Base-by-base conservation (phyloP, 2,329 filamentous ascomycete genomes). In the Colletotrichum ledebouriae region DNA sequence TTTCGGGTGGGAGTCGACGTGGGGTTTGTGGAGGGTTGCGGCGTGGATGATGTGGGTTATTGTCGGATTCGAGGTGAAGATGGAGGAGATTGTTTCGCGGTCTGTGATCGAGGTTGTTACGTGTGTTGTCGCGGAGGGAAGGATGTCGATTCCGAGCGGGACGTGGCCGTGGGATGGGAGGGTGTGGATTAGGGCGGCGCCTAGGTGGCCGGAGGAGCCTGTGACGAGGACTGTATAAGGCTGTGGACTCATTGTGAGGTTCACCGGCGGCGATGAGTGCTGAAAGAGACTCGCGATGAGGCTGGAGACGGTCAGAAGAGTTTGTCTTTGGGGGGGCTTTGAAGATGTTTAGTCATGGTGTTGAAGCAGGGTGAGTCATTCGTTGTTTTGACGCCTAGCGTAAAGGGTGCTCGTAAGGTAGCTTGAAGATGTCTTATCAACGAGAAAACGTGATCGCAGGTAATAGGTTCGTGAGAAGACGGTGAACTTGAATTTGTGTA, bases 21-120 rank as follows among this genome's bases (percentile, higher is more conserved):
- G 82, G 0, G 83, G 83, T 53, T 85, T 84, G 76, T 85, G 83
- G 1, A 85, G 78, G 12, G 83, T 81, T 0, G 83, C 83, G 0
- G 80, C 75, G 73, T 85, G 81, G 34, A 85, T 71, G n/a, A 85
- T 72, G 60, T 83, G 80, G 9, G 71, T 72, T 60, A 83, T 79
- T 1, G 76, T 59, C 0, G 72, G 71, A 66, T 80, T 71, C 1
- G 73, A 42, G 0, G 70, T 33, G 47, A 84, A 72, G 9, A 84
- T 46, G 2, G 66, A 69, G 2, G 71, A 52, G 34, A 84, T 62
- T 12, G 82, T 75, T 3, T 61, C 55, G 0, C 76, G 73, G 70
- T 84, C 78, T 15, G 75, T 73, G 69, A 84, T 75, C 15, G 78
- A 80, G 25, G 79, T 80, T 37, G 79, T 71, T 25, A 69, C 69